Evolutionary conservation across 2,329 filamentous ascomycete species (phyloP), one percentile per base, ranked within the genome.

Genomic region (Periconia sp.): DNA sequence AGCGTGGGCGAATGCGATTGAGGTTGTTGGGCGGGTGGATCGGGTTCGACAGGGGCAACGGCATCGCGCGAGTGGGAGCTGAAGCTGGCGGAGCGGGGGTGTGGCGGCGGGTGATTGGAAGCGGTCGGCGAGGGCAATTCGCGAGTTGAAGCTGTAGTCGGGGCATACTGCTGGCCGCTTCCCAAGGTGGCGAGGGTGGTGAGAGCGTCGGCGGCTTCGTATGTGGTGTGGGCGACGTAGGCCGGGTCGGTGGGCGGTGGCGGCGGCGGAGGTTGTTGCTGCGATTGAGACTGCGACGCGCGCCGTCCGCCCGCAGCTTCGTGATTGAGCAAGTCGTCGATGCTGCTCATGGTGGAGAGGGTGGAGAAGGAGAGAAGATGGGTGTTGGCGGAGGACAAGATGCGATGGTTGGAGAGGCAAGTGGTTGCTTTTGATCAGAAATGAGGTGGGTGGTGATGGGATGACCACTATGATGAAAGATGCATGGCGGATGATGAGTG

Each of bases 1-100:
- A 80, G 72, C 2, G 77, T 76, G 5, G 78, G 77, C 23, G 77
- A 79, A 63, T 68, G 74, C 23, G 57, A 41, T 20, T 71, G 67
- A 23, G 66, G 64, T 46, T 56, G 61, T 10, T 72, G 65, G 23
- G 65, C 53, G 48, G 75, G 73, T 50, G 74, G 71, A 49, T 69
- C 69, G 11, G 76, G 70, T 60, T 77, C 73, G 41, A 77, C 69
- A 31, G 71, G 68, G 51, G 70, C 69, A 3, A 37, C 33, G 15
- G 15, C 33, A 37, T 13, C 11, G 33, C 33, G 33, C 54, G 65
- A 65, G 59, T 64, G 62, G 48, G 57, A 59, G 40, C 49, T 62
- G 53, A 72, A 71, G 59, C 71, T 74, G 63, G 70, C 72, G 49
- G 61, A 59, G 45, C 69, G 65, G 43, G 66, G 70, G 11, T 13